Evolutionary conservation across 768 basidiomycete species (phyloP), one percentile per base, ranked within the genome.

Genomic region (Suillus spraguei): DNA sequence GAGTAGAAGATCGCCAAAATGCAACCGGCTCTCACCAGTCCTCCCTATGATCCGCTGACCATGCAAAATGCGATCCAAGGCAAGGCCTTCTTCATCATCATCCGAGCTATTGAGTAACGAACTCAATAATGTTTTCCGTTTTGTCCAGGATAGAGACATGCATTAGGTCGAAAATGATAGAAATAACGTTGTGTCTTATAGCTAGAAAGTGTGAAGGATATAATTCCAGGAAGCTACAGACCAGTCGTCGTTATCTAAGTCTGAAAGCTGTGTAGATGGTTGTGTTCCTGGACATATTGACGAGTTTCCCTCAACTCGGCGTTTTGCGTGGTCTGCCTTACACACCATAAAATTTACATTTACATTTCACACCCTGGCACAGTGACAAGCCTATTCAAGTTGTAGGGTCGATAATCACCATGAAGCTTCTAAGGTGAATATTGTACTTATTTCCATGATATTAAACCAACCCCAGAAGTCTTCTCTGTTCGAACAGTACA

Each of bases 41-140:
- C 86, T 91, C 32, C 89, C 90, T 50, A 92, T 90, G 13, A 89
- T 84, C 62, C 74, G 85, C 70, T 92, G 91, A 10, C 88, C 91
- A 70, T 92, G 91, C 60, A 92, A 78, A 54, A 92, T 78, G 14
- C 90, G 84, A 71, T 93, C 91, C 59, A 92, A 79, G 20, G 85
- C 87, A 32, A 89, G 64, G 7, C 82, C 86, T 66, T 88, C 85
- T 62, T 83, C 87, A 60, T 89, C 87, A 63, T 91, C 89, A 77
- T 85, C 84, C 36, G 71, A 71, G 68, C 80, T 81, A 64, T 83
- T 83, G 56, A 93, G 78, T 60, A 93, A 80, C 17, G 77, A 73
- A 66, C 77, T 72, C 61, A 93, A 81, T 64, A 86, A 84, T 73
- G 79, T 76, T 78, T 91, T 93, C 74, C 91, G 88, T 77, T 86